phyloP scores from a whole-genome alignment of 257 asterid species.

The Nyctanthes arbortristis region DNA sequence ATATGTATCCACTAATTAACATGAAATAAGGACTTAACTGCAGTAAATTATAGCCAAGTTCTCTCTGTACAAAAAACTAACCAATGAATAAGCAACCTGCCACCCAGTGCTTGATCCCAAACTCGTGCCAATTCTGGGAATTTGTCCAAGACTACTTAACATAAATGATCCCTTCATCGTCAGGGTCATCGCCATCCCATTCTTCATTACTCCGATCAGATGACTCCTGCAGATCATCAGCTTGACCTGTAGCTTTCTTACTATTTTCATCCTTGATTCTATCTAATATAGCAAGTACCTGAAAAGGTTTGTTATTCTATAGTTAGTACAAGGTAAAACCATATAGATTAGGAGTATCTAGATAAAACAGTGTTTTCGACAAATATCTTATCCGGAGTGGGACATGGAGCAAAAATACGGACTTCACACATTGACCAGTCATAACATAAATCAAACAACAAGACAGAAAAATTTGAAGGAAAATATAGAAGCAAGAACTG shows the following conservation, averaged over 20 bases:
- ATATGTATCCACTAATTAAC: not conserved
- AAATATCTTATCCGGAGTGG: not conserved
- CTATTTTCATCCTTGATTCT: constrained; percentile 77
- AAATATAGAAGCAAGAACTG: not conserved
- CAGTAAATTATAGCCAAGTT: not conserved
- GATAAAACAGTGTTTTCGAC: no score
- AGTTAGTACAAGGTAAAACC: not conserved
- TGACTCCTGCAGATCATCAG: constrained; percentile 31
- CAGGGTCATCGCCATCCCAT: constrained; percentile 64
- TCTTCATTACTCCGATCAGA: constrained; percentile 49
- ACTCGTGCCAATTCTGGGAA: constrained; percentile 7
- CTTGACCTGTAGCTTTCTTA: constrained; percentile 35
- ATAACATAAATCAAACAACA: not conserved
- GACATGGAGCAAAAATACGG: not conserved
- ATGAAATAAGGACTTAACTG: not conserved
- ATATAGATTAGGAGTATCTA: no score
- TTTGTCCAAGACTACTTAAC: constrained; percentile 51
- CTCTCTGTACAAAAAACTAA: constrained; percentile 18
- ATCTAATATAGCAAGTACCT: constrained; percentile 96
- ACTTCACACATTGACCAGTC: not conserved
- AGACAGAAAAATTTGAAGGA: not conserved
- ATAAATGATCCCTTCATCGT: constrained; percentile 86
- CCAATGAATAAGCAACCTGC: constrained; percentile 29
- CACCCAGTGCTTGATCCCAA: constrained; percentile 15
- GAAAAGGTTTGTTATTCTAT: constrained; percentile 19